phyloP scores from a whole-genome alignment of 2,329 filamentous ascomycete genomes.

The Sclerotinia minor region DNA sequence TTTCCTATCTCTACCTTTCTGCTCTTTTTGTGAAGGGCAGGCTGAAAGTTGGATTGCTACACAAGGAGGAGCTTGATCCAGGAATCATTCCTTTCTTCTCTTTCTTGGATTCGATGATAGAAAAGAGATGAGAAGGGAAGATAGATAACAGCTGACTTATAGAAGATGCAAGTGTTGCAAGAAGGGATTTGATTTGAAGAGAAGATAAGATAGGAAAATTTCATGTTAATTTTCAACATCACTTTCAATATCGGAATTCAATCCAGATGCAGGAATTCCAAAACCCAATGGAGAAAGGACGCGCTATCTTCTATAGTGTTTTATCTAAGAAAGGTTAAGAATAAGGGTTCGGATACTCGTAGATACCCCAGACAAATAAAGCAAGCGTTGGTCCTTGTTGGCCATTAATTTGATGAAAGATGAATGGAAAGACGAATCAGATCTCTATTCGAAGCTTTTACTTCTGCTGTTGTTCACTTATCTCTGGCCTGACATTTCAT shows the following conservation, averaged over 20 bases:
- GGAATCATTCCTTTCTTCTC: background rate
- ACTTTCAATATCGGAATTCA: background rate
- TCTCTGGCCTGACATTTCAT: background rate
- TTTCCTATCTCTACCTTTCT: constrained; percentile 4
- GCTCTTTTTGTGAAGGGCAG: background rate
- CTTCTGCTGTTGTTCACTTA: no score
- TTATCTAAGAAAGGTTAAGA: background rate
- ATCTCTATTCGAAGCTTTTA: background rate
- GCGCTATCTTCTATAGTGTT: background rate
- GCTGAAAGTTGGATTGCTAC: background rate
- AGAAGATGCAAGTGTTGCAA: background rate
- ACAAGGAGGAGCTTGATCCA: background rate
- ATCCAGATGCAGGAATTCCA: background rate
- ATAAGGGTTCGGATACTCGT: background rate
- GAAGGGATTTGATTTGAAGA: background rate
- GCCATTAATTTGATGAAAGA: background rate
- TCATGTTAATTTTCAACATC: background rate
- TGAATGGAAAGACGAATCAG: background rate
- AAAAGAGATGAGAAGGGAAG: no score
- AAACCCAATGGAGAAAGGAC: background rate
- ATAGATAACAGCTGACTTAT: background rate
- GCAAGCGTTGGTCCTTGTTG: background rate
- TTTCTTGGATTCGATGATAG: background rate
- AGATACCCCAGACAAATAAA: background rate
- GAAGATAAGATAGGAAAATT: background rate